Percentiles rank a stretch among this genome's conserved stretches.
Conservation (phyloP, 2,329 filamentous ascomycete species). For the Colletotrichum destructivum region DNA sequence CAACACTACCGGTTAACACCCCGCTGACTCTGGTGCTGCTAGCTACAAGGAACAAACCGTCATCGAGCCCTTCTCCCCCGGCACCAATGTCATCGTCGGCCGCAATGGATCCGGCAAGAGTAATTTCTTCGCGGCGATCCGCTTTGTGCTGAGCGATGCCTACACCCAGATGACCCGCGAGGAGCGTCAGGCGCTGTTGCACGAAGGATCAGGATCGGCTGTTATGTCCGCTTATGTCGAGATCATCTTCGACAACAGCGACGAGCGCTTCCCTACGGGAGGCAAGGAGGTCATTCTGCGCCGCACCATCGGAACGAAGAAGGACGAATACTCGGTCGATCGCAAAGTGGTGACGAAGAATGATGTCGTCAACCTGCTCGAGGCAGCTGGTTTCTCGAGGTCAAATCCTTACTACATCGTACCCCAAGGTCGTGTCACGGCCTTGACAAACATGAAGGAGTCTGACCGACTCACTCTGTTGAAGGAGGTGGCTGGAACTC, state of each 20-base stretch:
- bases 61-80: conserved; percentile 97
- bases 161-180: conserved; percentile 97
- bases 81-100: conserved; percentile 98
- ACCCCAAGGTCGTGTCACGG: conserved; percentile 94
- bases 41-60: conserved; percentile 99
- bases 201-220: conserved; percentile 96
- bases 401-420: conserved; percentile 99
- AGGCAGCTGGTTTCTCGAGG: conserved; percentile 95
- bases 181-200: conserved; percentile 94
- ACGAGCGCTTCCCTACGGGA: conserved; percentile 94
- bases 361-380: conserved; percentile 95
- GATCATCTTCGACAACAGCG: conserved; percentile 98
- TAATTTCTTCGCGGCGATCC: conserved; percentile 99
- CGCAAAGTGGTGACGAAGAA: conserved; percentile 95
- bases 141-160: conserved; percentile 97
- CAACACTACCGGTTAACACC: conserved; percentile 45
- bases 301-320: conserved; percentile 96
- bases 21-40: conserved; percentile 31
- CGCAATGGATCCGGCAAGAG: conserved; percentile 99
- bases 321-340: conserved; percentile 98
- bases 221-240: conserved; percentile 99
- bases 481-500: conserved; percentile 98
- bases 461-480: conserved; percentile 88
- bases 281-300: conserved; percentile 92
- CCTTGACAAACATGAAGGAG: conserved; percentile 99